phyloP scores from a whole-genome alignment of 2,329 filamentous ascomycete genomes.

The Podosphaera aphanis region DNA sequence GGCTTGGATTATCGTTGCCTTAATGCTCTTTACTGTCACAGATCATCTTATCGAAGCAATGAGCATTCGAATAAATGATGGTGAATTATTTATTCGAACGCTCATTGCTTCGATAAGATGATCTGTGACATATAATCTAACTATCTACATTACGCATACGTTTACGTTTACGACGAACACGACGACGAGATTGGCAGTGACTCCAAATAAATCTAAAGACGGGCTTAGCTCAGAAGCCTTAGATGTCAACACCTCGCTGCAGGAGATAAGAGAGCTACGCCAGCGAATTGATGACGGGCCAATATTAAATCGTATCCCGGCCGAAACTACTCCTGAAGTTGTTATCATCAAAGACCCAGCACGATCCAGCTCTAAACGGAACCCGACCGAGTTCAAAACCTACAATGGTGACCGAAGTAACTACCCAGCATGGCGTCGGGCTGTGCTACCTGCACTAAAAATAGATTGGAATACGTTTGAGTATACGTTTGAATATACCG shows the following conservation, averaged over 20 bases:
- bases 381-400: background rate
- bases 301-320: too few species aligned
- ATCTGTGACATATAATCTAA: background rate
- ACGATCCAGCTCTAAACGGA: background rate
- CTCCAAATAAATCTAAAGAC: too few species aligned
- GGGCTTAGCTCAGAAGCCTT: background rate
- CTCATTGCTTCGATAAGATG: background rate
- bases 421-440: background rate
- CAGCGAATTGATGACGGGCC: background rate
- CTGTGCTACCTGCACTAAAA: background rate
- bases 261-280: background rate
- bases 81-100: background rate
- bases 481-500: background rate
- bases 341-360: background rate
- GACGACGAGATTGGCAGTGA: too few species aligned
- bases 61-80: too few species aligned
- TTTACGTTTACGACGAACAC: too few species aligned
- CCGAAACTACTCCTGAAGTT: background rate
- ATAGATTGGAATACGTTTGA: background rate
- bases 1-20: background rate
- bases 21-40: background rate
- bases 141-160: background rate
- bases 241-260: background rate
- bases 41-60: too few species aligned
- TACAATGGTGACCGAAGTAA: background rate